phyloP scores from a whole-genome alignment of 805 yeast genomes.

The Pichia manshurica region DNA sequence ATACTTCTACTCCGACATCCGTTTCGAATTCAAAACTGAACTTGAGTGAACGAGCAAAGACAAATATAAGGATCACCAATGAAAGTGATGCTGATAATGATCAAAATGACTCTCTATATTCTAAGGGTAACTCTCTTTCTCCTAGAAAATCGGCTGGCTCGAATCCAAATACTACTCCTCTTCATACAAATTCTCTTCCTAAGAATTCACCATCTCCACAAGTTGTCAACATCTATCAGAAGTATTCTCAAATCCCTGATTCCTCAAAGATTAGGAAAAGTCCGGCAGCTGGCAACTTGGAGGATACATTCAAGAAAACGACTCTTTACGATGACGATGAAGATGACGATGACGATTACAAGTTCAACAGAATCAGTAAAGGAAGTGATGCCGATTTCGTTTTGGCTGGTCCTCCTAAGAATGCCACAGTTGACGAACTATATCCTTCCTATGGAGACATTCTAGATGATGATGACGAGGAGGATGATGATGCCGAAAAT shows the following conservation, averaged over 20 bases:
- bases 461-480: slow-evolving; percentile 7
- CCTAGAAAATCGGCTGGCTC: neutral
- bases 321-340: neutral
- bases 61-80: neutral
- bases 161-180: neutral
- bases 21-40: neutral
- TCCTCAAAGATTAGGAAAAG: neutral
- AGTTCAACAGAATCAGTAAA: no score
- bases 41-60: neutral
- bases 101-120: slow-evolving; percentile 5
- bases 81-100: neutral
- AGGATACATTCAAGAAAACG: neutral
- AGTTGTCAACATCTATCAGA: slow-evolving; percentile 29
- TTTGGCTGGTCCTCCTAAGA: slow-evolving; percentile 1
- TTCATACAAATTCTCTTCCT: neutral
- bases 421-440: slow-evolving; percentile 13
- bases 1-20: neutral
- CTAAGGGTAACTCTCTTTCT: neutral
- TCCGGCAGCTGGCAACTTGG: neutral
- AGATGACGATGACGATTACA: no score
- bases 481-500: slow-evolving; percentile 8
- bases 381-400: no score
- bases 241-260: slow-evolving; percentile 30
- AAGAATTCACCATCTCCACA: slow-evolving; percentile 23
- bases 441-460: slow-evolving; percentile 20